phyloP scores from a whole-genome alignment of 495 filamentous ascomycete genomes.

The Penicillium cinerascens region DNA sequence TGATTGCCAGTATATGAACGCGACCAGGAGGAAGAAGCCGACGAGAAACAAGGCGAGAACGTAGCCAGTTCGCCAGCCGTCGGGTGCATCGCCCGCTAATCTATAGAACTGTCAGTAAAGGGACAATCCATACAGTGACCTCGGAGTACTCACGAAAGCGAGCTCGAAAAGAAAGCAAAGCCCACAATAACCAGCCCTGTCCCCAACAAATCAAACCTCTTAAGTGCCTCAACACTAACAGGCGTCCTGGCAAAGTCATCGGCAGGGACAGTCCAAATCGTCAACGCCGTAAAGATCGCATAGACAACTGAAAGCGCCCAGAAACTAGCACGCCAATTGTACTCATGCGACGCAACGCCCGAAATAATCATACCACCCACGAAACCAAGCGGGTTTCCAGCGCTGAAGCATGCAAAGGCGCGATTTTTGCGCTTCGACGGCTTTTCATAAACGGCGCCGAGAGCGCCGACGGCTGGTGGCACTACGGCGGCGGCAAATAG shows the following conservation, averaged over 20 bases:
- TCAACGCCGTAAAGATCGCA: constrained; percentile 54
- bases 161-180: constrained; percentile 61
- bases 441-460: constrained; percentile 60
- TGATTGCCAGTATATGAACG: constrained; percentile 64
- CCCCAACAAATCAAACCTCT: constrained; percentile 62
- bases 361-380: constrained; percentile 64
- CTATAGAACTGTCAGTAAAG: constrained; percentile 22
- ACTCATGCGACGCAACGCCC: constrained; percentile 63
- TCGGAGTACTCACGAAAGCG: constrained; percentile 51
- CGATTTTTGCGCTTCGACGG: constrained; percentile 63
- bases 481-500: constrained; percentile 60
- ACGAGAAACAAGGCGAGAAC: constrained; percentile 61
- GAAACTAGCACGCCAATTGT: constrained; percentile 64
- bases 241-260: constrained; percentile 47
- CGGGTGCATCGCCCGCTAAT: constrained; percentile 46
- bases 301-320: constrained; percentile 64
- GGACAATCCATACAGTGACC: background rate
- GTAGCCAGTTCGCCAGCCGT: constrained; percentile 67
- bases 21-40: constrained; percentile 52
- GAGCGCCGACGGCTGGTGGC: constrained; percentile 62
- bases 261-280: constrained; percentile 61
- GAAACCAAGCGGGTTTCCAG: constrained; percentile 68
- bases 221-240: constrained; percentile 47
- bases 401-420: constrained; percentile 64
- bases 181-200: constrained; percentile 60